These are phyloP conservation scores for Noccaea bulbosa DNA, from an alignment of 345 rosid genomes.

Conservation along the genomic window DNA sequence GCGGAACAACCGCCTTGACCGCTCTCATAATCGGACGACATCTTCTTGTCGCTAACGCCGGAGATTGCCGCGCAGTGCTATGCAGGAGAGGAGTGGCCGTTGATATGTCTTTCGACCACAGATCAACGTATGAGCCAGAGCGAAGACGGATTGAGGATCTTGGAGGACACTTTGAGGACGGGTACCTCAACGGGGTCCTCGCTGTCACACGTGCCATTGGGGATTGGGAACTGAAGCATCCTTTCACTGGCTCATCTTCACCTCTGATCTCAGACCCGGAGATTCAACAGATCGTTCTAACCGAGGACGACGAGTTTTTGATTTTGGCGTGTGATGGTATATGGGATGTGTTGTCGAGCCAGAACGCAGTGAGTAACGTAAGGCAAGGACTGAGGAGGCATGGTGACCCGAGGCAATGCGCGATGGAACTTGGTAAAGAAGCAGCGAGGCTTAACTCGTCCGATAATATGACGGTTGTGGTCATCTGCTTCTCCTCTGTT, in stretches of 20 bases:
- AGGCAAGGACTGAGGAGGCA: constrained; percentile 73
- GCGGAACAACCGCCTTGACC: constrained; percentile 89
- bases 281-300: constrained; percentile 58
- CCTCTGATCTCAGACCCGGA: constrained; percentile 90
- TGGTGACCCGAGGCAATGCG: constrained; percentile 69
- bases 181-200: constrained; percentile 75
- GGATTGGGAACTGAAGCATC: constrained; percentile 70
- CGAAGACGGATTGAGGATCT: constrained; percentile 62
- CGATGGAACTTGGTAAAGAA: constrained; percentile 75
- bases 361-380: constrained; percentile 75
- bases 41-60: constrained; percentile 82
- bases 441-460: constrained; percentile 64
- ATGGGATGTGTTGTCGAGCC: constrained; percentile 85
- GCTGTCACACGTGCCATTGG: constrained; percentile 85
- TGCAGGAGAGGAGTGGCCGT: constrained; percentile 64
- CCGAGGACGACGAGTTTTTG: constrained; percentile 79
- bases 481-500: constrained; percentile 69
- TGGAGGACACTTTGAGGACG: constrained; percentile 69
- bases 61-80: constrained; percentile 88
- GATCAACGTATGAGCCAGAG: constrained; percentile 62
- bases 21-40: constrained; percentile 85
- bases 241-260: constrained; percentile 42
- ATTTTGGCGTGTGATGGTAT: constrained; percentile 82
- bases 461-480: constrained; percentile 76
- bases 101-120: constrained; percentile 83